A percentile compares a stretch with the other conserved stretches of the same genome.
These are phyloP conservation scores for Stromatinia cepivora DNA, from an alignment of 2,329 filamentous ascomycete species.

Conservation along the genomic window DNA sequence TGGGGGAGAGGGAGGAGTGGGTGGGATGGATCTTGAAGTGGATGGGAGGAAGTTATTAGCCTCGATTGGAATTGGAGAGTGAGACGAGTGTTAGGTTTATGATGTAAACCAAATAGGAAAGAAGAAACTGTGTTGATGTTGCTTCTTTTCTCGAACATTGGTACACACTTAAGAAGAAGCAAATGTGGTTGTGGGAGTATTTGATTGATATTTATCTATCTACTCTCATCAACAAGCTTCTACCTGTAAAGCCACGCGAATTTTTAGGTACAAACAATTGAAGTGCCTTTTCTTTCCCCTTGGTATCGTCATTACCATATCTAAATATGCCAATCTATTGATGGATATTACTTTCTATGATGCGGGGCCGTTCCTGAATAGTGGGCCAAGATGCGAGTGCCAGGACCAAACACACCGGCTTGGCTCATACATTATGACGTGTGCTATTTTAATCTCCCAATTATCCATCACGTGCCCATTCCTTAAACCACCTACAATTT, in stretches of 20 bases:
- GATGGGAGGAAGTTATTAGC: not conserved
- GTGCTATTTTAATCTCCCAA: not conserved
- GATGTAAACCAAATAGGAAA: not conserved
- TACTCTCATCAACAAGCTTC: not conserved
- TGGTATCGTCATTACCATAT: not conserved
- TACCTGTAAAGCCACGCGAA: not conserved
- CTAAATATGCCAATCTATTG: constrained; percentile 7
- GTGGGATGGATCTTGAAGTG: not conserved
- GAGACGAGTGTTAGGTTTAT: not conserved
- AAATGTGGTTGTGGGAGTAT: too few relatives aligned
- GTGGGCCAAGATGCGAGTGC: not conserved
- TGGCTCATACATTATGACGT: constrained; percentile 4
- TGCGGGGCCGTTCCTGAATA: constrained; percentile 5
- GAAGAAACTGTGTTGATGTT: not conserved
- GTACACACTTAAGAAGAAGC: not conserved
- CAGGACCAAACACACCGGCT: not conserved
- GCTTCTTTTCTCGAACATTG: not conserved
- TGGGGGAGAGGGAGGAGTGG: not conserved
- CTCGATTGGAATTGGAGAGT: not conserved
- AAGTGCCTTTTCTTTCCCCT: not conserved
- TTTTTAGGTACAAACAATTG: not conserved
- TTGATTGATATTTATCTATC: not conserved
- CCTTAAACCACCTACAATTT: not conserved
- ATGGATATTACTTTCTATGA: constrained; percentile 6
- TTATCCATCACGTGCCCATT: constrained; percentile 6